Conservation (phyloP, 495 filamentous ascomycete species). For the Aspergillus sparsus region DNA sequence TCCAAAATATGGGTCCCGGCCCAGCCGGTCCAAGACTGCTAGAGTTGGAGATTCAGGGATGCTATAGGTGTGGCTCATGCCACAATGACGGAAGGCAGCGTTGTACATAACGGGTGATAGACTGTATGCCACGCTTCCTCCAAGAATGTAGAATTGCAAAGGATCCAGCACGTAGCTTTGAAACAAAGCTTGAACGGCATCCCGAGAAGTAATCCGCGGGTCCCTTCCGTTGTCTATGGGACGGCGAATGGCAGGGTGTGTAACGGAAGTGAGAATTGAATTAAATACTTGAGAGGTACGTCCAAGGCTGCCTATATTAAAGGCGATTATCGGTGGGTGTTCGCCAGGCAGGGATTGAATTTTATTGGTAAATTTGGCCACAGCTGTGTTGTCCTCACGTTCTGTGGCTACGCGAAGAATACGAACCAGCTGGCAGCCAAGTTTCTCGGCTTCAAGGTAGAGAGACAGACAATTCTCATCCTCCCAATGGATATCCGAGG, state of each 20-base stretch:
- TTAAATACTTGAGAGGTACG: conserved; percentile 69
- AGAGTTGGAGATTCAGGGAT: conserved; percentile 64
- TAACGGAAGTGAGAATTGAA: conserved; percentile 65
- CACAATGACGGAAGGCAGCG: conserved; percentile 69
- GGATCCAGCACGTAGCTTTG: conserved; percentile 62
- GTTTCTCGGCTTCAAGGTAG: conserved; percentile 56
- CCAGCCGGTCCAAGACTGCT: conserved; percentile 62
- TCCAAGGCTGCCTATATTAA: conserved; percentile 69
- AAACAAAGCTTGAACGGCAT: conserved; percentile 58
- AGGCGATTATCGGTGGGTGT: conserved; percentile 64
- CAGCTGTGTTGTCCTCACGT: conserved; percentile 58
- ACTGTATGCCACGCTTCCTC: conserved; percentile 72
- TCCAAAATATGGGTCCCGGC: conserved; percentile 66
- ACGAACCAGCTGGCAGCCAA: conserved; percentile 72
- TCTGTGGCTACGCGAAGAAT: conserved; percentile 63
- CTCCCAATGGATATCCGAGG: conserved; percentile 59
- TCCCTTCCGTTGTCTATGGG: conserved; percentile 33
- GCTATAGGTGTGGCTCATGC: conserved; percentile 71
- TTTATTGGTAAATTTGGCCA: conserved; percentile 55
- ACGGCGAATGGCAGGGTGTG: conserved; percentile 60
- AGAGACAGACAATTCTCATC: conserved; percentile 56
- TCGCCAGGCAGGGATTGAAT: conserved; percentile 41
- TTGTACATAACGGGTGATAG: conserved; percentile 79
- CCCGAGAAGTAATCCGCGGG: conserved; percentile 53
- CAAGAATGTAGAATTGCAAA: conserved; percentile 73